Conservation (phyloP, 164 flowering plant genomes). For the Vitis rotundifolia region DNA sequence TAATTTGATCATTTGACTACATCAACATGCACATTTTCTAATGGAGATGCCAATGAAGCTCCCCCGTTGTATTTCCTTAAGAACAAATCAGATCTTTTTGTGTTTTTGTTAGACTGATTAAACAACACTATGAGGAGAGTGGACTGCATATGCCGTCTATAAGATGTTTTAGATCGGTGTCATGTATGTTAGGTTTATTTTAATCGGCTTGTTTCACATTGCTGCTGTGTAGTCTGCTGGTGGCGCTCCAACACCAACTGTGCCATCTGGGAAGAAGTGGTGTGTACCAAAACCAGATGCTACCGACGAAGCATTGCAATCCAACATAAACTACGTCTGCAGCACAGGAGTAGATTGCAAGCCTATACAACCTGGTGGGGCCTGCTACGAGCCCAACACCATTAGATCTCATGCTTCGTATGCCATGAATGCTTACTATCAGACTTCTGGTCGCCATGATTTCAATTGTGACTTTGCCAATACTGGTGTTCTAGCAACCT, state of each 20-base stretch:
- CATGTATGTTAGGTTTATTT: too few species aligned
- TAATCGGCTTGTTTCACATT: too few species aligned
- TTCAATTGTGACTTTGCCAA: slow-evolving; percentile 34
- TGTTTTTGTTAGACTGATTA: too few species aligned
- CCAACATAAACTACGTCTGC: slow-evolving; percentile 49
- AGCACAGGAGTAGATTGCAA: slow-evolving; percentile 38
- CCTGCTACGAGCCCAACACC: slow-evolving; percentile 41
- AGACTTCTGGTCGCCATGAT: slow-evolving; percentile 26
- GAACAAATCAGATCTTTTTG: too few species aligned
- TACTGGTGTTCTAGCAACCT: slow-evolving; percentile 29
- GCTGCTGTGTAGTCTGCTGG: slow-evolving; percentile 1
- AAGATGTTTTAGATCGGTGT: too few species aligned
- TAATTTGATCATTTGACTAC: too few species aligned
- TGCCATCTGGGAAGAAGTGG: slow-evolving; percentile 27
- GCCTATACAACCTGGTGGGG: slow-evolving; percentile 41
- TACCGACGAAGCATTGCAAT: slow-evolving; percentile 29
- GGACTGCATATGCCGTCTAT: too few species aligned
- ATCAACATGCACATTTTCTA: too few species aligned
- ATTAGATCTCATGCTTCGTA: slow-evolving; percentile 37
- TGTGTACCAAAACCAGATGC: slow-evolving; percentile 47
- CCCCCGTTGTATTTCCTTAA: too few species aligned
- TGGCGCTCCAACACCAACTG: background rate
- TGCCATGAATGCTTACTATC: slow-evolving; percentile 47
- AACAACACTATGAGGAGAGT: too few species aligned
- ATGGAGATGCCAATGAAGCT: too few species aligned